These are phyloP conservation scores for Teratosphaeriaceae sp. DNA, from an alignment of 2,329 filamentous ascomycete genomes.

Conservation along the genomic window DNA sequence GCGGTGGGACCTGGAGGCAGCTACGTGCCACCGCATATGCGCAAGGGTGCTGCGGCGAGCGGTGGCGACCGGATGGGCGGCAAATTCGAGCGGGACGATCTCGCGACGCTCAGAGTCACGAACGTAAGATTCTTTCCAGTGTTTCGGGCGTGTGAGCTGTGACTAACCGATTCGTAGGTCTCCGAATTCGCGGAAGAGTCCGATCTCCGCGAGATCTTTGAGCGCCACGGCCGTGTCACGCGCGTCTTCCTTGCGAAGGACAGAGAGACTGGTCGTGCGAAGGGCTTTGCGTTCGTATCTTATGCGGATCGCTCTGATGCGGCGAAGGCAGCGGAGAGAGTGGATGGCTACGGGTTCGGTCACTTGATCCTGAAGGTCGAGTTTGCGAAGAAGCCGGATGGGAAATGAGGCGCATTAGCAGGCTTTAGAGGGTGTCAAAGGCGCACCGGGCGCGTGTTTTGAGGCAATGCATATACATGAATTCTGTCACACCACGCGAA, in stretches of 20 bases:
- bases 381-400: conserved; percentile 68
- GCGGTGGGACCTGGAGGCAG: conserved; percentile 62
- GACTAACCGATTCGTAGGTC: conserved; percentile 50
- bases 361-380: conserved; percentile 82
- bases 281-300: conserved; percentile 98
- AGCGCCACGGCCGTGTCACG: conserved; percentile 92
- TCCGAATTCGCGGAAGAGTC: conserved; percentile 95
- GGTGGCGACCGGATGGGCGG: conserved; percentile 79
- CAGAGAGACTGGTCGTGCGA: conserved; percentile 88
- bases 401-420: no score
- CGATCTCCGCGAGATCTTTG: conserved; percentile 96
- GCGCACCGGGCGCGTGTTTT: no score
- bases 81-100: conserved; percentile 94
- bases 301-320: conserved; percentile 88
- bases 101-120: conserved; percentile 93
- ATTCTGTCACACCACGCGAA: no score
- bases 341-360: conserved; percentile 91
- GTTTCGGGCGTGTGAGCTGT: background rate
- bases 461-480: no score
- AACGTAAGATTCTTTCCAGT: conserved; percentile 62
- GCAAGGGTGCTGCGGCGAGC: conserved; percentile 52
- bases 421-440: no score
- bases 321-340: conserved; percentile 88
- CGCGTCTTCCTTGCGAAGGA: conserved; percentile 98
- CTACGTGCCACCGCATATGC: conserved; percentile 90